Evolutionary conservation across 331 rosid species (phyloP).

Genomic region (Prunus yedoensis): DNA sequence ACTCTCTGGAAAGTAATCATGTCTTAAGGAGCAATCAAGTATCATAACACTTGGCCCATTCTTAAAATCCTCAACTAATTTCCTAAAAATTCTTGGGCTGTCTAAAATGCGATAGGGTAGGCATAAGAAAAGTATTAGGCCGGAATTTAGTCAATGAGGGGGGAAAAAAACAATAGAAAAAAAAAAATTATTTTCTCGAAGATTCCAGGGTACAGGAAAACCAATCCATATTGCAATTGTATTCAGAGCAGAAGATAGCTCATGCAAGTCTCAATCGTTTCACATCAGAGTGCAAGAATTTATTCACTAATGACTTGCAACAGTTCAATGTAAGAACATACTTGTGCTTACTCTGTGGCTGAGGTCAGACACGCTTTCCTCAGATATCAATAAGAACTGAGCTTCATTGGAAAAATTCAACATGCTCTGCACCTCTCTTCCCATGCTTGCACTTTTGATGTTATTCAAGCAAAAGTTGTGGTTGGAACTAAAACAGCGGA

Average conservation of each 20-base stretch:
- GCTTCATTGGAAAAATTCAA: conserved; percentile 80
- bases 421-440: conserved; percentile 53
- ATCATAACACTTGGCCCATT: not conserved
- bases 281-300: not conserved
- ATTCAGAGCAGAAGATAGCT: not conserved
- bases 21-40: not conserved
- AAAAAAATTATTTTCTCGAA: not conserved
- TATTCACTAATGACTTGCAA: conserved; percentile 1
- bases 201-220: not conserved
- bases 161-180: not conserved
- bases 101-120: too few relatives aligned
- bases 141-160: not conserved
- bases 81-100: not conserved
- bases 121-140: not conserved
- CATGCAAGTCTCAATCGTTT: not conserved
- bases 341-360: conserved; percentile 64
- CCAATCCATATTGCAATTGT: not conserved
- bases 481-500: conserved; percentile 50
- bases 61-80: too few relatives aligned
- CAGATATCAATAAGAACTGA: conserved; percentile 76
- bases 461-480: conserved; percentile 34
- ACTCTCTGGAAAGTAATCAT: not conserved
- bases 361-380: conserved; percentile 85
- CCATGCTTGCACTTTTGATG: conserved; percentile 31
- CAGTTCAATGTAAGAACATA: conserved; percentile 36